Evolutionary conservation across 2,329 filamentous ascomycete species (phyloP), one percentile per base, ranked within the genome.

Genomic region (Aureobasidium lini): DNA sequence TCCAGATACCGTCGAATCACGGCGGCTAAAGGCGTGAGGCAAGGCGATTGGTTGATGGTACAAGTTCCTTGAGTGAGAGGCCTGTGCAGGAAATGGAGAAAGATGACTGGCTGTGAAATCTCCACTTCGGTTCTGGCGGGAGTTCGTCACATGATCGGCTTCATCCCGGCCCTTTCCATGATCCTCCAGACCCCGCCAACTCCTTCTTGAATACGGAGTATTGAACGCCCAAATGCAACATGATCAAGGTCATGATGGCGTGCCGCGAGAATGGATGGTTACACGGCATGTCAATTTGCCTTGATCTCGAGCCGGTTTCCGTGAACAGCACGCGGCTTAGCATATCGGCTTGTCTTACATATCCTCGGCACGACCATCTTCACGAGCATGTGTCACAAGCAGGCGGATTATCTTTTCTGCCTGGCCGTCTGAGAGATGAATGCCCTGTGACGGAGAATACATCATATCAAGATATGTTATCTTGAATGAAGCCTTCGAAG

Each of bases 21-120:
- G 43, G 43, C 54, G 54, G 43, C 54, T 57, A 57, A 57, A 47
- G 54, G 29, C 50, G 50, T 11, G 29, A 39, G 39, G n/a, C 50
- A 31, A 54, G 54, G 42, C 32, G 42, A 57, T 57, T 57, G 54
- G 54, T 57, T 32, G 54, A 57, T 57, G 54, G 42, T 48, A 43
- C 42, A 43, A 54, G 37, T 54, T 54, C 48, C 36, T 40, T 57
- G 39, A 31, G 29, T 15, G 16, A 57, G 36, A 54, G 54, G 54
- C 54, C 54, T 57, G 54, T 48, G 43, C 42, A 57, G 54, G 43
- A 28, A 39, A 39, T 37, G 6, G 43, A 48, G 36, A 31, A 48
- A 47, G 42, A 57, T 57, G 42, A 57, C 54, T 57, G 54, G 54
- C 54, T 57, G 54, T 53, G 50, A 54, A 42, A 54, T 54, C 50